phyloP scores from a whole-genome alignment of 2,329 filamentous ascomycete species.

The Aspergillus floridensis region DNA sequence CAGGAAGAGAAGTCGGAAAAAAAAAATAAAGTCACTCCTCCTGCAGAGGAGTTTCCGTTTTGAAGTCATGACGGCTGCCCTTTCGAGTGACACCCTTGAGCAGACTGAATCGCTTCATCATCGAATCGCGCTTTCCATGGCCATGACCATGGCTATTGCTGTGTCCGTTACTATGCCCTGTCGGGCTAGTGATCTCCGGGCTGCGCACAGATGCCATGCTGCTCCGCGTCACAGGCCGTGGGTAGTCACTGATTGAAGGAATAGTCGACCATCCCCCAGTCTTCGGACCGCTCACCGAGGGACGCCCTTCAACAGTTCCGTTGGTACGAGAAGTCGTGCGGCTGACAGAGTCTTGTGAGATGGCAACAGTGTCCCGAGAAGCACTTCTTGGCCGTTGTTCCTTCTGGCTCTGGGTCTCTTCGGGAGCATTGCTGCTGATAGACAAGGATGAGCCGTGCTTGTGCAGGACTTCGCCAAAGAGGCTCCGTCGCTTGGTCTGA shows the following conservation, averaged over 20 bases:
- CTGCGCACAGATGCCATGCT: constrained; percentile 17
- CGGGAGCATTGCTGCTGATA: constrained; percentile 21
- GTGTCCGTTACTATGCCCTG: constrained; percentile 37
- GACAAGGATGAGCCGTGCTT: constrained; percentile 36
- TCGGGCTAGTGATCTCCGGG: constrained; percentile 21
- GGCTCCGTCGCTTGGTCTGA: constrained; percentile 41
- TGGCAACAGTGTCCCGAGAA: constrained; percentile 26
- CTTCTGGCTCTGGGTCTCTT: constrained; percentile 26
- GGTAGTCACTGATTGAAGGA: constrained; percentile 34
- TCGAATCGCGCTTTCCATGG: constrained; percentile 53
- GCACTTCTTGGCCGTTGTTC: constrained; percentile 27
- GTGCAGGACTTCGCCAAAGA: constrained; percentile 35
- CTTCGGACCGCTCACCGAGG: constrained; percentile 19
- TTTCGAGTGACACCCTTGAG: constrained; percentile 70
- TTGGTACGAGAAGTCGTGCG: constrained; percentile 29
- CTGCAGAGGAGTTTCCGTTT: constrained; percentile 28
- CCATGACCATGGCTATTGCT: constrained; percentile 15
- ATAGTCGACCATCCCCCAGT: constrained; percentile 34
- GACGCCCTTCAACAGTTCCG: constrained; percentile 19
- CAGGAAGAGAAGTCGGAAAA: constrained; percentile 6
- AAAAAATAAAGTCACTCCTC: constrained; percentile 36
- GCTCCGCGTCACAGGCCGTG: constrained; percentile 35
- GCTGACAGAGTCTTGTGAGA: constrained; percentile 31
- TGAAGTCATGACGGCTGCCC: constrained; percentile 55
- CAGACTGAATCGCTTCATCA: constrained; percentile 76